Evolutionary conservation across 208 protist genomes (phyloP), one percentile per base, ranked within the genome.

Genomic region (Trypanosoma vivax): DNA sequence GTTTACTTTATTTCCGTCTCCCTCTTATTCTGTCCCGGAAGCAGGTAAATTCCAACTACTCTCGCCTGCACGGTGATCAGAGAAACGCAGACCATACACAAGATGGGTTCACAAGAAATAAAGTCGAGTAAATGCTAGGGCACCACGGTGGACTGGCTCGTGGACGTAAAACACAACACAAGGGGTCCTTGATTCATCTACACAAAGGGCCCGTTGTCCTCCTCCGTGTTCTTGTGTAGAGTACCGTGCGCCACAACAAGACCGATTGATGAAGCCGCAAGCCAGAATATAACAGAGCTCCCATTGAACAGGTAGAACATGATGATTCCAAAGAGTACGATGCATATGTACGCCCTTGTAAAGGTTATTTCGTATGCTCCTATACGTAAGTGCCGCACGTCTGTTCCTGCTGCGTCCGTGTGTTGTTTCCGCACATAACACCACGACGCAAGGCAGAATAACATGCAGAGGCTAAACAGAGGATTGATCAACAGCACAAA

Each of bases 251-350:
- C 52, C 18, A 25, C 18, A 0, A 69, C 73, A 27, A 90, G 67
- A 18, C 84, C 80, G 4, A 88, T 29, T 18, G 81, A 90, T 0
- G 79, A 83, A 19, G 90, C 37, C 29, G 74, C 52, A 5, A 93
- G 48, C 86, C 83, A 93, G 54, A 93, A 93, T 4, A 95, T 43
- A n/a, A 88, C 70, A 13, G 73, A 83, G 45, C 79, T 91, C 19
- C 89, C 89, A 34, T 66, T 70, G 5, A 73, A 87, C 24, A 92
- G 16, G 62, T 81, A 95, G 56, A 95, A 95, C 7, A 56, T 45
- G 13, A 93, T 23, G 2, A 83, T 34, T 18, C 67, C 64, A 46
- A 82, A 85, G 2, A 88, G 30, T 0, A 51, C 38, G 35, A 95
- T 52, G 28, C 77, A 65, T 4, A 78, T 27, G 56, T 93, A 93